These are phyloP conservation scores for Aspergillus sp. DNA, from an alignment of 2,329 filamentous ascomycete species.

Conservation along the genomic window DNA sequence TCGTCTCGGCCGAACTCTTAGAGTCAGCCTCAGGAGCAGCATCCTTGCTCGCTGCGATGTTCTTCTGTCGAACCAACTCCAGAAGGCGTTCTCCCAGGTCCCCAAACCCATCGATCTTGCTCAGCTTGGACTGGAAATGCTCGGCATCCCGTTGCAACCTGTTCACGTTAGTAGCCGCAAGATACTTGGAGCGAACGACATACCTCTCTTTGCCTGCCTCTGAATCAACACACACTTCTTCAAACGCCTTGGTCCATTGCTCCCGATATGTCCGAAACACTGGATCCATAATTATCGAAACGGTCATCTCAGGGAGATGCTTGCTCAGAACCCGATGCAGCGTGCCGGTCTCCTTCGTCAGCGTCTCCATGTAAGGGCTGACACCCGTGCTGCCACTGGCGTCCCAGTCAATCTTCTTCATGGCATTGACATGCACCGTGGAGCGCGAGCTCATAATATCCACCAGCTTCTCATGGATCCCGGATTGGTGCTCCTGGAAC, in stretches of 20 bases:
- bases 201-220: slow-evolving; percentile 70
- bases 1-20: slow-evolving; percentile 2
- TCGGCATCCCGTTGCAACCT: slow-evolving; percentile 78
- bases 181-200: slow-evolving; percentile 24
- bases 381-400: slow-evolving; percentile 45
- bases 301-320: slow-evolving; percentile 73
- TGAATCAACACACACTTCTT: slow-evolving; percentile 63
- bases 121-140: slow-evolving; percentile 67
- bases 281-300: slow-evolving; percentile 79
- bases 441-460: slow-evolving; percentile 87
- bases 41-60: slow-evolving; percentile 18
- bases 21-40: neutral
- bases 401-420: slow-evolving; percentile 77
- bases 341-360: slow-evolving; percentile 82
- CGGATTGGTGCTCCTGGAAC: slow-evolving; percentile 85
- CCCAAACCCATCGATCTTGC: slow-evolving; percentile 75
- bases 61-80: slow-evolving; percentile 45
- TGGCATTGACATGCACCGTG: slow-evolving; percentile 68
- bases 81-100: slow-evolving; percentile 70
- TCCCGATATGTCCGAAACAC: slow-evolving; percentile 81
- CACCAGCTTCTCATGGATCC: slow-evolving; percentile 87
- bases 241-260: slow-evolving; percentile 71
- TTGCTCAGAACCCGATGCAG: slow-evolving; percentile 81
- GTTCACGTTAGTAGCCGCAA: slow-evolving; percentile 12
- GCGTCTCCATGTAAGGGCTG: slow-evolving; percentile 79